Base-by-base conservation (phyloP, 2,329 filamentous ascomycete genomes). In the Paecilomyces fulvus region DNA sequence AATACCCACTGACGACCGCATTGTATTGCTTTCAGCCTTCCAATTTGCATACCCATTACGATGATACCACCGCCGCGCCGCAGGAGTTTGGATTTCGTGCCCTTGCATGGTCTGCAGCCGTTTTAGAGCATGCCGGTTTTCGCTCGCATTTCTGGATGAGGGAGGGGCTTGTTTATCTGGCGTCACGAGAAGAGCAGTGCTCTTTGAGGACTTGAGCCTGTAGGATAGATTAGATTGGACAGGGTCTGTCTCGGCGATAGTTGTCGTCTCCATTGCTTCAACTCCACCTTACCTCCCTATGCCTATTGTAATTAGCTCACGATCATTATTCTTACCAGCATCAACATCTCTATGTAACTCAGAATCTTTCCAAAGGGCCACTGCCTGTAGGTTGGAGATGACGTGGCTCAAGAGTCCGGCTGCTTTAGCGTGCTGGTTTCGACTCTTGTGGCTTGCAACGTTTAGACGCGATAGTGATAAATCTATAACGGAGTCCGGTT, bases 131-230 rank as follows among this genome's bases (percentile, higher is more conserved):
- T 55, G 51, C 30, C 54, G 51, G 46, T 52, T 49, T 53, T 53
- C 48, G 50, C 53, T 54, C 56, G 30, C 46, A 51, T 54, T 49
- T 53, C 48, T 52, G 53, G 58, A 55, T 49, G 3, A n/a, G 25
- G 25, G 48, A 28, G 12, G 20, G 48, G 21, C 23, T 28, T 21
- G 17, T 49, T 49, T 23, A 49, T 49, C 21, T 49, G 62, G 59
- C 58, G 60, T 64, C 63, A 67, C 59, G 61, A 64, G 63, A 63
- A 63, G 60, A 65, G 63, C 60, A 56, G 49, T 55, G 64, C 63
- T 67, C 63, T 62, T 66, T 63, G 64, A 67, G 61, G 65, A 67
- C 60, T 59, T 62, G 65, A 65, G 56, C 59, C 64, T 64, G 56
- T 58, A 58, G 37, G 23, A 53, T 55, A 30, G 31, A 52, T 52